phyloP scores from a whole-genome alignment of 108 stramenopile genomes.

The Parietichytrium sp. region DNA sequence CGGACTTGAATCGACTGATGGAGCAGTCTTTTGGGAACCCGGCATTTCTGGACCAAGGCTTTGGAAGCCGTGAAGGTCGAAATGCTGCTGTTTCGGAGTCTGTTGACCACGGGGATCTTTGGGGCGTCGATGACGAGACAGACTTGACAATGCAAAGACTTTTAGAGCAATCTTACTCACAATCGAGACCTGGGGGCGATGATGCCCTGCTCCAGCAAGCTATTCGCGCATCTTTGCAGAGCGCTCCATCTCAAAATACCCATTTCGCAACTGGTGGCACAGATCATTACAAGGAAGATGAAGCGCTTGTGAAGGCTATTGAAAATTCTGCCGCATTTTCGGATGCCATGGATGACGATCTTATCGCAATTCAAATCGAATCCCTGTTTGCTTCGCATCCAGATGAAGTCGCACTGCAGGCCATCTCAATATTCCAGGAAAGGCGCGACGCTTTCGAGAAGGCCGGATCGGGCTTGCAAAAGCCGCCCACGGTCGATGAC shows the following conservation, averaged over 20 bases:
- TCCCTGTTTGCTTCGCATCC: neutral
- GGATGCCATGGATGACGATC: neutral
- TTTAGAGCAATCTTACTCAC: neutral
- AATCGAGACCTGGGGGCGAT: neutral
- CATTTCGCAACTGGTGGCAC: neutral
- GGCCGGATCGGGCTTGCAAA: neutral
- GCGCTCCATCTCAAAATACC: neutral
- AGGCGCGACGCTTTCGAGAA: neutral
- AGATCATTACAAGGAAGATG: neutral
- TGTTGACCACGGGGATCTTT: neutral
- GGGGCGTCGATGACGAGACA: neutral
- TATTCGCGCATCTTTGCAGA: neutral
- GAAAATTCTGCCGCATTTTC: neutral
- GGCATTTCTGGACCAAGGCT: too few relatives aligned
- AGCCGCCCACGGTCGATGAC: neutral
- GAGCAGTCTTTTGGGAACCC: too few relatives aligned
- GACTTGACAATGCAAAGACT: neutral
- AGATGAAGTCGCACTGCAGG: neutral
- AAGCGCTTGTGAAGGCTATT: neutral
- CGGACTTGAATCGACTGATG: too few relatives aligned
- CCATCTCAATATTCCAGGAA: slow-evolving; percentile 10
- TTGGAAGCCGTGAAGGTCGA: too few relatives aligned
- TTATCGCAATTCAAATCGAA: slow-evolving; percentile 4
- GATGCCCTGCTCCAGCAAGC: neutral
- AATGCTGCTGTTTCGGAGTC: too few relatives aligned